Conservation (phyloP, 768 basidiomycete species). For the Boletus huronensis region DNA sequence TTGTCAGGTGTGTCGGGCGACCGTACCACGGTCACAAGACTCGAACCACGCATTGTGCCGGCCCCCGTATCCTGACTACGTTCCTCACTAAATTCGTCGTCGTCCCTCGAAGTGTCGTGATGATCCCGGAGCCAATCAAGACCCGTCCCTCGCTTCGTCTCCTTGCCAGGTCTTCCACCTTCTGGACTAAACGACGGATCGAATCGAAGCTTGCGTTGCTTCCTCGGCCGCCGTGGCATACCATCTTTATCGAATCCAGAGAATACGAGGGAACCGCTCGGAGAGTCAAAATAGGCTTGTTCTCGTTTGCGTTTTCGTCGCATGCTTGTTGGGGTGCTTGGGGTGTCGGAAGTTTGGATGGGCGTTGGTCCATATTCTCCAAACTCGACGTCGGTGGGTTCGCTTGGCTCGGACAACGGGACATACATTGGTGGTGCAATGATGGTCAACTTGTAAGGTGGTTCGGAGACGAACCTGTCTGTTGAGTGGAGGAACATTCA, state of each 20-base stretch:
- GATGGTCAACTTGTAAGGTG: constrained; percentile 18
- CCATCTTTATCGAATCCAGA: constrained; percentile 31
- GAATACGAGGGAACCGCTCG: constrained; percentile 25
- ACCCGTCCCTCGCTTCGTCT: background rate
- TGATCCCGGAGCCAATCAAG: constrained; percentile 2
- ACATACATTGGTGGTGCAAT: background rate
- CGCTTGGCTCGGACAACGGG: background rate
- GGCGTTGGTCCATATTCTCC: background rate
- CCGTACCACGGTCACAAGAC: background rate
- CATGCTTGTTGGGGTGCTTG: constrained; percentile 24
- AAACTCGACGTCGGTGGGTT: background rate
- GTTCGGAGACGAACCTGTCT: constrained; percentile 18
- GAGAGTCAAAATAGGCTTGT: constrained; percentile 27
- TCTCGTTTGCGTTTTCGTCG: constrained; percentile 29
- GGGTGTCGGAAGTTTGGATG: constrained; percentile 15
- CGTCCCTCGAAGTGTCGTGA: background rate
- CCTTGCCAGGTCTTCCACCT: background rate
- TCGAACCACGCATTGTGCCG: background rate
- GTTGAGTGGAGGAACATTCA: background rate
- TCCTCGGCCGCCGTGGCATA: constrained; percentile 29
- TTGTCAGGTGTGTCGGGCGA: constrained; percentile 12
- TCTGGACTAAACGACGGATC: constrained; percentile 23
- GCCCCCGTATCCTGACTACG: background rate
- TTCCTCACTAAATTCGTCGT: background rate
- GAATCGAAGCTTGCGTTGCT: constrained; percentile 27